Evolutionary conservation across 2,329 filamentous ascomycete genomes (phyloP), one percentile per base, ranked within the genome.

Genomic region (Beauveria bassiana): DNA sequence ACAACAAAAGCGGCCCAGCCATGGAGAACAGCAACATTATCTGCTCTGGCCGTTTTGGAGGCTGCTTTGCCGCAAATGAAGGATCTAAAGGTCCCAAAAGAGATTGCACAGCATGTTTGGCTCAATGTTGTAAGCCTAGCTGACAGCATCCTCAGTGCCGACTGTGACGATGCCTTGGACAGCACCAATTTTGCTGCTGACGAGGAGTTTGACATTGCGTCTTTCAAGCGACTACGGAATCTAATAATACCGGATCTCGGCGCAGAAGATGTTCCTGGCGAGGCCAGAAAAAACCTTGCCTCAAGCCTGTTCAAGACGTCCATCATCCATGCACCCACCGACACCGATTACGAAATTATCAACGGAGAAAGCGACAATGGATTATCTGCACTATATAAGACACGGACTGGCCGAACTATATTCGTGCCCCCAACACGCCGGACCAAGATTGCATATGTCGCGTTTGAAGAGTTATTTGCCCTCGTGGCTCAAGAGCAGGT

Each of bases 11-110:
- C 85, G 16, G 78, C 82, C 0, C 82, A 86, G 57, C 81, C 93
- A 0, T 99, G 95, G 95, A 86, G 85, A 64, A 86, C 88, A 59
- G 90, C 92, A 3, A 96, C 90, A 0, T 85, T 82, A 5, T 86
- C 88, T 0, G 81, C 84, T 1, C 75, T 96, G 20, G 79, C 83
- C 3, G 81, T 97, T 20, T 75, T 96, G 0, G 79, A 85, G 59
- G 79, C 85, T 1, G 84, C 87, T 0, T 76, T 96, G 1, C 80
- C 85, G 0, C 82, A 85, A 28, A 74, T 91, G 1, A 78, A 78
- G 56, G 75, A 77, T 34, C 76, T 78, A 6, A 73, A 74, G 5
- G 76, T 82, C 43, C 75, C 77, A n/a, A 76, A 70, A 24, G 66
- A 70, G 16, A 79, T 77, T 12, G 77, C 78, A 22, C 79, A 82